Base-by-base conservation (phyloP, 306 rosid species). In the Crotalaria pallida region DNA sequence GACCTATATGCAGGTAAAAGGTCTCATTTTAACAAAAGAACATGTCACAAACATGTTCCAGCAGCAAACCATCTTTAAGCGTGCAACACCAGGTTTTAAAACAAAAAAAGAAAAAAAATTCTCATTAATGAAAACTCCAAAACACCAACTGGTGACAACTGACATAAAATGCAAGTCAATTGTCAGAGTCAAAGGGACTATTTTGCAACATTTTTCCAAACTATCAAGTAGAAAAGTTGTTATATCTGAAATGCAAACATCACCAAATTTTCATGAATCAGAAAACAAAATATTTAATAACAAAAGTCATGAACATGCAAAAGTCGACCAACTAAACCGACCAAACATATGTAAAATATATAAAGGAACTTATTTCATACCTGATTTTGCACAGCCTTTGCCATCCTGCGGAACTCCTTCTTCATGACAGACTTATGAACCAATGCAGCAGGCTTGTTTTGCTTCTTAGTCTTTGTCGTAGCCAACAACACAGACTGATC, bases 351-450 rank as follows among this genome's bases (percentile, higher is more conserved):
- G 5, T 6, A 27, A 26, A 38, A n/a, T n/a, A n/a, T n/a, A n/a
- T n/a, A 1, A 1, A 19, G n/a, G 15, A 4, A 24, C 47, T 9
- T 1, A 7, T 0, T 0, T 59, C 9, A 49, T 72, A 95, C 99
- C 99, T 95, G 99, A 69, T 91, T 86, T 3, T 50, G 24, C 7
- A 95, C 89, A 1, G 96, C 96, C 38, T 87, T 85, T 5, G 92
- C 92, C 96, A 95, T 87, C 60, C 91, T 86, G 3, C 82, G 34
- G 81, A 95, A 91, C 71, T 91, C 99, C 81, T 95, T 91, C 66
- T 95, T 95, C 92, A 95, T 75, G 63, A 89, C 71, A 44, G 99
- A 95, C 72, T 89, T 95, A 78, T 95, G 97, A 36, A 84, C 85
- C 83, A 79, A 64, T n/a, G 89, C 80, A 43, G 92, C 78, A 13